A percentile compares a stretch with the other conserved stretches of the same genome.
These are phyloP conservation scores for Cicer judaicum DNA, from an alignment of 306 rosid genomes.

Conservation along the genomic window DNA sequence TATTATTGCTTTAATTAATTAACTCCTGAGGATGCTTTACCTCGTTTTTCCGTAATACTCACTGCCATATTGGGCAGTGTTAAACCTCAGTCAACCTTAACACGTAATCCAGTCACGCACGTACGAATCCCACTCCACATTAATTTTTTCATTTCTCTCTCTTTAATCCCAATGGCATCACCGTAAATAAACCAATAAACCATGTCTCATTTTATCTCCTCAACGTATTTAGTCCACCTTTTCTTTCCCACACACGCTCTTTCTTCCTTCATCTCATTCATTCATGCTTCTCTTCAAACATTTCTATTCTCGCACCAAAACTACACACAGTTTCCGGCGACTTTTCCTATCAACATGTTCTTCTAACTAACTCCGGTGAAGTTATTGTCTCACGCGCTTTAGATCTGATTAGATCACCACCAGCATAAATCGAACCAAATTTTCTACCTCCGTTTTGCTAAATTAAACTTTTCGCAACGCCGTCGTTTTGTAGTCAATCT, in stretches of 20 bases:
- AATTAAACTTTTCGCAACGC: constrained; percentile 1
- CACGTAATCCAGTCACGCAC: constrained; percentile 48
- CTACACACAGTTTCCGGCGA: not conserved
- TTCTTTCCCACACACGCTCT: not conserved
- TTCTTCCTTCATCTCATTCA: not conserved
- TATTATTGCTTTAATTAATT: not conserved
- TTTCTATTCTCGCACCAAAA: constrained; percentile 23
- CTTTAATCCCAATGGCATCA: constrained; percentile 46
- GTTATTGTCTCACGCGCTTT: not conserved
- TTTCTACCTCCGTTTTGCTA: not conserved
- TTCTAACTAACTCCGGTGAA: constrained; percentile 15
- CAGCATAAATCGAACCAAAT: not conserved
- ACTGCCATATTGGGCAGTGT: constrained; percentile 35
- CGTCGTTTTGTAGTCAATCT: not conserved
- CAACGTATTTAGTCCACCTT: constrained; percentile 43
- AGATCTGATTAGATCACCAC: constrained; percentile 53
- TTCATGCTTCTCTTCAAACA: constrained; percentile 31
- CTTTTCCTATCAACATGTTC: constrained; percentile 21
- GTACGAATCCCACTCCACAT: constrained; percentile 32
- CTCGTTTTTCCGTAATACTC: constrained; percentile 18
- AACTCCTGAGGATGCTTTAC: not conserved
- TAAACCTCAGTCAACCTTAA: constrained; percentile 45
- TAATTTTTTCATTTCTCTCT: not conserved
- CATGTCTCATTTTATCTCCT: not conserved
- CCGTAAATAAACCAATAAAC: constrained; percentile 21